Evolutionary conservation across 2,329 filamentous ascomycete genomes (phyloP), one percentile per base, ranked within the genome.

Genomic region (Blumeriella jaapii): DNA sequence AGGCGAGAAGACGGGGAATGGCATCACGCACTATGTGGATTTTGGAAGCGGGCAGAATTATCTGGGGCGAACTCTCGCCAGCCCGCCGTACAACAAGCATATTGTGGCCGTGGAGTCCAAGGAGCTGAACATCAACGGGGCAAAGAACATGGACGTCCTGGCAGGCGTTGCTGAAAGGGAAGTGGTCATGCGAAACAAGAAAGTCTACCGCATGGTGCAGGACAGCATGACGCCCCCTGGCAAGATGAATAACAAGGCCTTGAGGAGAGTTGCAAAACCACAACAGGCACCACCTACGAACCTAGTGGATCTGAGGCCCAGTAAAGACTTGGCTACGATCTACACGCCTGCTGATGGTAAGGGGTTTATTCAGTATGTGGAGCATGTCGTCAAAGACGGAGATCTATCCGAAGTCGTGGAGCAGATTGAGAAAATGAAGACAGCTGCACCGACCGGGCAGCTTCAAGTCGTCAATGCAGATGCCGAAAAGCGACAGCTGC

Each of bases 41-140:
- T 94, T 96, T 58, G 91, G 91, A 17, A 94, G 86, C 34, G 91
- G 91, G 0, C 89, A 96, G 57, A 96, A 95, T 54, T 98, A 98
- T 53, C 74, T 98, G 3, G 89, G 91, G 1, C 72, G 91, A 29
- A 82, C 84, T 1, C 65, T 98, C 39, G 89, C 89, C 10, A 85
- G 80, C 42, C 68, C 78, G 35, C 86, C 87, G 1, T 94, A 93
- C 61, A 83, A 87, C 52, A 77, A 78, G 50, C 75, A 86, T 46
- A 81, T 96, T 27, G 76, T 96, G 36, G 91, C 89, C 1, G 85
- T 98, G 20, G 91, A 98, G 59, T 82, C 85, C 39, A 77, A 78
- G 44, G 78, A 83, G 51, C 75, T 81, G 49, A 95, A 95, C 52
- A 93, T 96, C 41, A 72, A 73, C 14, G 85, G 85, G 6, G 89